Evolutionary conservation across 2,329 filamentous ascomycete species (phyloP).

Genomic region (Sarocladium kiliense): DNA sequence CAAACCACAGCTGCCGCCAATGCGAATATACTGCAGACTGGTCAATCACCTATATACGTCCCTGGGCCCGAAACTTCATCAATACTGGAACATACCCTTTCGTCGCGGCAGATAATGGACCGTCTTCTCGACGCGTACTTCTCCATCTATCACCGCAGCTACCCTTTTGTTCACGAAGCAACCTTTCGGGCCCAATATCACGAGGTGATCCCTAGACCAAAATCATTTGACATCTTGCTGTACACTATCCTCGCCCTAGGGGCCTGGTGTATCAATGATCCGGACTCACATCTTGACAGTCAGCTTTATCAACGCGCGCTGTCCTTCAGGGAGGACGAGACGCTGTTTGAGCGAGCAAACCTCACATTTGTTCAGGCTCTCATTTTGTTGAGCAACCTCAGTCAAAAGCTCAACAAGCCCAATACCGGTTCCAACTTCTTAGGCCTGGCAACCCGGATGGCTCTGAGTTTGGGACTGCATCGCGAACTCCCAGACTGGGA

Average conservation of each 20-base stretch:
- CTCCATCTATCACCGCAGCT: constrained; percentile 35
- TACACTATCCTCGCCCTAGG: constrained; percentile 33
- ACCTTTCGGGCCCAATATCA: constrained; percentile 34
- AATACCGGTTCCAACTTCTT: constrained; percentile 44
- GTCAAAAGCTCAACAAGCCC: constrained; percentile 42
- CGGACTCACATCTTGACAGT: constrained; percentile 21
- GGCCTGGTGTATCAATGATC: constrained; percentile 25
- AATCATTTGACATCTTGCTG: constrained; percentile 29
- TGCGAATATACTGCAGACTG: background rate
- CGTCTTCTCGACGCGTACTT: constrained; percentile 35
- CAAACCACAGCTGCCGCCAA: constrained; percentile 11
- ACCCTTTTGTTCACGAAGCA: constrained; percentile 40
- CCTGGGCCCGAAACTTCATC: constrained; percentile 12
- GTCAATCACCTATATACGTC: background rate
- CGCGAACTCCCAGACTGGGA: constrained; percentile 32
- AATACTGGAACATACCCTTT: constrained; percentile 16
- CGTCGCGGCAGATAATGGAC: constrained; percentile 20
- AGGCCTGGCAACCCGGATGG: constrained; percentile 41
- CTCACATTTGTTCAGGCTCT: constrained; percentile 25
- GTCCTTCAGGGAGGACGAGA: constrained; percentile 21
- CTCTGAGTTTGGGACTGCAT: constrained; percentile 40
- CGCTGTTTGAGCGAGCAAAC: constrained; percentile 27
- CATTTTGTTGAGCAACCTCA: constrained; percentile 30
- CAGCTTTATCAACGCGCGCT: constrained; percentile 23
- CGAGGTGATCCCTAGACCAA: constrained; percentile 22